A percentile compares a stretch with the other conserved stretches of the same genome.
Conservation (phyloP, 2,329 filamentous ascomycete genomes). For the Aphanoascus verrucosus region DNA sequence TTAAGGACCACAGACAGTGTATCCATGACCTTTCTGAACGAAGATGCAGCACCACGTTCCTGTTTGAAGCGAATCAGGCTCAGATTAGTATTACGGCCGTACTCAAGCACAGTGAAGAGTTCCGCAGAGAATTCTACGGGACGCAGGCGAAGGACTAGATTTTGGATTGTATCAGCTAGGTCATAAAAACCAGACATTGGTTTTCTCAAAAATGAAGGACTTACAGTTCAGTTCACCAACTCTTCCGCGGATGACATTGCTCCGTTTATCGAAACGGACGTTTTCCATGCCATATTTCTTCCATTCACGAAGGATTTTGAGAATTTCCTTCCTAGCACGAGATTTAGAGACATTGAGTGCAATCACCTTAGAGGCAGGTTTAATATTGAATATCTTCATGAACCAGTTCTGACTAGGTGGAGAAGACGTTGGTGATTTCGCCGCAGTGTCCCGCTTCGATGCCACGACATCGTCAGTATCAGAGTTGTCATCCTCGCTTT, state of each 20-base stretch:
- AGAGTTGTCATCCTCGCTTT: slow-evolving; percentile 6
- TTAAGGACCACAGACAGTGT: slow-evolving; percentile 60
- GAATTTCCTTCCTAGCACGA: slow-evolving; percentile 67
- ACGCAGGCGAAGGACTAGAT: slow-evolving; percentile 63
- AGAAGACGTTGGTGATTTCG: slow-evolving; percentile 22
- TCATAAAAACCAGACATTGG: not conserved
- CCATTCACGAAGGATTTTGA: slow-evolving; percentile 68
- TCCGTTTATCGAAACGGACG: slow-evolving; percentile 65
- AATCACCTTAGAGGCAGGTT: slow-evolving; percentile 63
- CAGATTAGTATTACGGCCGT: slow-evolving; percentile 63
- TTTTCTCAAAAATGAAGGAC: slow-evolving; percentile 22
- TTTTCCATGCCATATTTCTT: slow-evolving; percentile 68
- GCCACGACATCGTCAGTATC: slow-evolving; percentile 10
- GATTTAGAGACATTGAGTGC: slow-evolving; percentile 63
- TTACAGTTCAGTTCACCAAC: slow-evolving; percentile 70
- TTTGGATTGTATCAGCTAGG: not conserved
- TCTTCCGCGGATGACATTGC: slow-evolving; percentile 67
- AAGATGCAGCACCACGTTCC: slow-evolving; percentile 81
- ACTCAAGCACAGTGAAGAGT: slow-evolving; percentile 79
- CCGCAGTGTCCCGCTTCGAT: slow-evolving; percentile 15
- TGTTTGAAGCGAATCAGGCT: slow-evolving; percentile 79
- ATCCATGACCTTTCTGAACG: slow-evolving; percentile 73
- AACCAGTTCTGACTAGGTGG: slow-evolving; percentile 68
- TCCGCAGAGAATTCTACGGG: slow-evolving; percentile 81
- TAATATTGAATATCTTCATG: slow-evolving; percentile 77